Conservation (phyloP, 2,329 filamentous ascomycete genomes). For the Purpureocillium takamizusanense region DNA sequence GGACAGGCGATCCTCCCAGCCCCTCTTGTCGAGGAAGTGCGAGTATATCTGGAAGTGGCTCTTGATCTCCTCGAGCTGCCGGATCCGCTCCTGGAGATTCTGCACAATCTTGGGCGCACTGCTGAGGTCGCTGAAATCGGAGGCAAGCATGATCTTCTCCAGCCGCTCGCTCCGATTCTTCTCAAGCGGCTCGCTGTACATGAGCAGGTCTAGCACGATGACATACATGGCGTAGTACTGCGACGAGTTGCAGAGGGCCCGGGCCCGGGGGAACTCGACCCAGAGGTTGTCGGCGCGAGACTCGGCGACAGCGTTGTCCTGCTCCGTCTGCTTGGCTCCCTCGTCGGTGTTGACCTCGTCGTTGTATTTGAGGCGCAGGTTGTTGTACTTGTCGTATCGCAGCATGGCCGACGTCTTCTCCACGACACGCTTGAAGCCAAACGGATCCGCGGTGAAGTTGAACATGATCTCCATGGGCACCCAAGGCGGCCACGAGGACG, state of each 20-base stretch:
- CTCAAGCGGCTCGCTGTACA: conserved; percentile 93
- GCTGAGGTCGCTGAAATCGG: conserved; percentile 93
- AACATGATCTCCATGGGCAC: conserved; percentile 98
- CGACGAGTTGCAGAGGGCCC: conserved; percentile 91
- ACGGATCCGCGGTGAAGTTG: conserved; percentile 85
- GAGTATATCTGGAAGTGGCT: conserved; percentile 90
- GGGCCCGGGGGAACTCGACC: conserved; percentile 90
- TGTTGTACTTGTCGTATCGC: conserved; percentile 97
- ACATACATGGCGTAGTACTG: conserved; percentile 99
- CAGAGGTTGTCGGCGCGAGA: conserved; percentile 90
- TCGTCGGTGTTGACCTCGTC: conserved; percentile 74
- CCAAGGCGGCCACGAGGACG: conserved; percentile 94
- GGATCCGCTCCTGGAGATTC: conserved; percentile 82
- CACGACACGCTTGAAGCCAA: conserved; percentile 95
- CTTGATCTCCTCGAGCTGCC: conserved; percentile 93
- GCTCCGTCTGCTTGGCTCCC: conserved; percentile 33
- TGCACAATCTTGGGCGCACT: conserved; percentile 91
- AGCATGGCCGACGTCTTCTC: conserved; percentile 93
- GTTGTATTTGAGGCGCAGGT: conserved; percentile 90
- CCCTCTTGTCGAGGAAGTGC: conserved; percentile 74
- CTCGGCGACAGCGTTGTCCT: conserved; percentile 46
- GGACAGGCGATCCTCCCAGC: conserved; percentile 84
- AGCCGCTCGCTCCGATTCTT: conserved; percentile 93
- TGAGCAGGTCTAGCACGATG: conserved; percentile 88
- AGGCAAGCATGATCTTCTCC: conserved; percentile 98